phyloP scores from a whole-genome alignment of 2,329 filamentous ascomycete species.

The Hypoxylon sp. region DNA sequence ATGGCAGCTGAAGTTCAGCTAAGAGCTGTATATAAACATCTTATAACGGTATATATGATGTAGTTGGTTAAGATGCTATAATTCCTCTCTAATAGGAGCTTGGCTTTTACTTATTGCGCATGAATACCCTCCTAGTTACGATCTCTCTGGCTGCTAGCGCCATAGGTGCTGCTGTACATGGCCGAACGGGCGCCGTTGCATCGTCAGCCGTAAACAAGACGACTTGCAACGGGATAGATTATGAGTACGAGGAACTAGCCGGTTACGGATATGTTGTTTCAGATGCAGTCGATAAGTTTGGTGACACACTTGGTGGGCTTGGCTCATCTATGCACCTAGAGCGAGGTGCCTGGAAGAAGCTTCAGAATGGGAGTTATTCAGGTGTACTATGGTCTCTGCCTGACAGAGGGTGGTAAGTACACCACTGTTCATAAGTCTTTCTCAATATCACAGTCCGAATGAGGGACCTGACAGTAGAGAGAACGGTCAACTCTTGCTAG shows the following conservation, averaged over 20 bases:
- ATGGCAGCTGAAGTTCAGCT: conserved; percentile 7
- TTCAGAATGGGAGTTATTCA: conserved; percentile 65
- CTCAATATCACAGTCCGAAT: no score
- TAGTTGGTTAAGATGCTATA: neutral
- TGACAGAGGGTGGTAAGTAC: conserved; percentile 73
- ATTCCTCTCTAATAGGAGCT: neutral
- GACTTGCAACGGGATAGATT: conserved; percentile 71
- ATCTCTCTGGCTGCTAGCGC: conserved; percentile 27
- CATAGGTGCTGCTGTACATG: conserved; percentile 24
- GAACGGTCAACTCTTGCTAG: no score
- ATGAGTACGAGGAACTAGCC: conserved; percentile 75
- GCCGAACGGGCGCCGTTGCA: neutral
- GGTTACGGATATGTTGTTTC: conserved; percentile 74
- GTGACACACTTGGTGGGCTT: conserved; percentile 76
- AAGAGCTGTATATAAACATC: conserved; percentile 14
- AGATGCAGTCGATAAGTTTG: conserved; percentile 73
- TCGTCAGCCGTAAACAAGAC: conserved; percentile 46
- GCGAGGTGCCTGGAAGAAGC: conserved; percentile 67
- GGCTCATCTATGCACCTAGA: conserved; percentile 74
- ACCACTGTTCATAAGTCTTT: neutral
- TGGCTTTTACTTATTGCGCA: neutral
- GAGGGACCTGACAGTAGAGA: no score
- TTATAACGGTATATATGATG: neutral
- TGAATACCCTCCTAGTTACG: conserved; percentile 33
- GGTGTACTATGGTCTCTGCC: conserved; percentile 74